Conservation (phyloP, 805 yeast species). For the Wickerhamiella domercqiae region DNA sequence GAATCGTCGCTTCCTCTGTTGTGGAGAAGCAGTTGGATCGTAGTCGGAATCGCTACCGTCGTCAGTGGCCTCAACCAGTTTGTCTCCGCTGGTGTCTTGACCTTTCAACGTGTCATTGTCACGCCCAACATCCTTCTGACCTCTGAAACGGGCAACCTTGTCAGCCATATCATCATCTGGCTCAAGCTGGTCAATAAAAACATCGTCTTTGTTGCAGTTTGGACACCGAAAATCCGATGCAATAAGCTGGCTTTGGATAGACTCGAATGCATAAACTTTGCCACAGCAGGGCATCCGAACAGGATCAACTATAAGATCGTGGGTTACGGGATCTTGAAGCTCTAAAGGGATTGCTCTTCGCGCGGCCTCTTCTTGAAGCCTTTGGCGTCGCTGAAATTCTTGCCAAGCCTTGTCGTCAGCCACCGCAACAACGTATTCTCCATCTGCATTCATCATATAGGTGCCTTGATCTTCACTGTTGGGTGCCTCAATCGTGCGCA, state of each 20-base stretch:
- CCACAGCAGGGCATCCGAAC: constrained; percentile 73
- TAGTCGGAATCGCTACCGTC: constrained; percentile 79
- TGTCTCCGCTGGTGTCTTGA: constrained; percentile 40
- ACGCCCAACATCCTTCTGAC: too few relatives aligned
- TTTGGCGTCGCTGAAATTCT: constrained; percentile 56
- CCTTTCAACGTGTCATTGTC: constrained; percentile 52
- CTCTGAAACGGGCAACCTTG: too few relatives aligned
- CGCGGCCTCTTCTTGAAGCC: constrained; percentile 29
- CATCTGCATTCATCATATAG: constrained; percentile 82
- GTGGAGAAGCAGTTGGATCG: constrained; percentile 27
- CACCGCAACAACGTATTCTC: constrained; percentile 88
- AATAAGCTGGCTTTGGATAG: constrained; percentile 51
- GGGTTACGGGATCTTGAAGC: constrained; percentile 55
- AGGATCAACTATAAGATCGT: constrained; percentile 51
- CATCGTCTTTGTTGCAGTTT: constrained; percentile 58
- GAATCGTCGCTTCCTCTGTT: constrained; percentile 9
- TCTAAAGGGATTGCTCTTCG: constrained; percentile 36
- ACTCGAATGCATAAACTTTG: constrained; percentile 39
- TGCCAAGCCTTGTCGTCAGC: constrained; percentile 91
- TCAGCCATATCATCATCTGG: constrained; percentile 47
- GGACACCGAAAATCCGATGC: constrained; percentile 88
- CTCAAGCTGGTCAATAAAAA: constrained; percentile 56
- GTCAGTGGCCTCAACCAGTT: constrained; percentile 47
- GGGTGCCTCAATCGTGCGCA: constrained; percentile 74
- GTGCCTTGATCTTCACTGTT: constrained; percentile 39